phyloP scores from a whole-genome alignment of 2,329 filamentous ascomycete species.

The Penicillium digitatum region DNA sequence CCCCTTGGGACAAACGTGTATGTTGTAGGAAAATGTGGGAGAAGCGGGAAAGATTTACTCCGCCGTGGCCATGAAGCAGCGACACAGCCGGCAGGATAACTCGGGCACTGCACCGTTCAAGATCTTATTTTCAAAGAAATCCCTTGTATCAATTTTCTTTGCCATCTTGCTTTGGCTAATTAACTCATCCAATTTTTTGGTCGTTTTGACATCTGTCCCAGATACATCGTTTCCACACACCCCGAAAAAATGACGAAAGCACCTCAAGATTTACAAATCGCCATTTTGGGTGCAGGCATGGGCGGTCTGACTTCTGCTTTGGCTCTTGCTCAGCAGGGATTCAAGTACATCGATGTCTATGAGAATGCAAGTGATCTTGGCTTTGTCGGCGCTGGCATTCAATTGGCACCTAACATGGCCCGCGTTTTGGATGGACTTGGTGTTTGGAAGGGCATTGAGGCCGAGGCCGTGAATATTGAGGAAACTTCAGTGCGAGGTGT shows the following conservation, averaged over 20 bases:
- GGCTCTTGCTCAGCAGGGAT: constrained; percentile 70
- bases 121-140: constrained; percentile 9
- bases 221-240: constrained; percentile 1
- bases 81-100: constrained; percentile 6
- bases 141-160: not conserved
- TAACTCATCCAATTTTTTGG: not conserved
- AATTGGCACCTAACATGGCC: constrained; percentile 77
- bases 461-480: constrained; percentile 65
- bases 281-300: constrained; percentile 61
- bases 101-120: not conserved
- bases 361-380: constrained; percentile 69
- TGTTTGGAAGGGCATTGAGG: constrained; percentile 67
- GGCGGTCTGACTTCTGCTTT: constrained; percentile 70
- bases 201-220: not conserved
- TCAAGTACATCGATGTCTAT: constrained; percentile 68
- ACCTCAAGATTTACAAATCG: constrained; percentile 40
- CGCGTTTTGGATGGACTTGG: constrained; percentile 69
- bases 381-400: constrained; percentile 81
- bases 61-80: constrained; percentile 12
- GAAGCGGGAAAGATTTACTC: constrained; percentile 24
- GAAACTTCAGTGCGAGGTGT: constrained; percentile 68
- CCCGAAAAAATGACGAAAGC: constrained; percentile 24
- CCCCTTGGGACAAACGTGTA: constrained; percentile 10
- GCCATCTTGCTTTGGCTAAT: not conserved
- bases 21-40: constrained; percentile 26